Percentiles rank a stretch among this genome's conserved stretches.
phyloP scores from a whole-genome alignment of 164 flowering plant species.

The Buxus sempervirens region DNA sequence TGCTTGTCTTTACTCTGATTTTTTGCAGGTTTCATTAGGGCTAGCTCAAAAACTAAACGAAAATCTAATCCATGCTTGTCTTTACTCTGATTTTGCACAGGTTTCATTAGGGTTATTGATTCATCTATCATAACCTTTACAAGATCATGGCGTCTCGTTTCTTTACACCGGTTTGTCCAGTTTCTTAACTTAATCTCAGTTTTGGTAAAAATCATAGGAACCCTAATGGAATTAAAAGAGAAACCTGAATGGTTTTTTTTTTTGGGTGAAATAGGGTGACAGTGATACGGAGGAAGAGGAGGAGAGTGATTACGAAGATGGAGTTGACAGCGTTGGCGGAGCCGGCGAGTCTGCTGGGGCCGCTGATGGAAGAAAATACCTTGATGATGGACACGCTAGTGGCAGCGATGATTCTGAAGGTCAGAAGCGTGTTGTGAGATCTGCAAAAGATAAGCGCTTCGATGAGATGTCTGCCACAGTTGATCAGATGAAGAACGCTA shows the following conservation, averaged over 20 bases:
- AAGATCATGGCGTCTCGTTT: constrained; percentile 40
- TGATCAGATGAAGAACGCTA: constrained; percentile 88
- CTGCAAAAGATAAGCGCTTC: constrained; percentile 80
- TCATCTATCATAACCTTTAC: not conserved
- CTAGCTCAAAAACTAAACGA: no score
- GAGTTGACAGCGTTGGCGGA: constrained; percentile 17
- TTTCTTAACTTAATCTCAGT: not conserved
- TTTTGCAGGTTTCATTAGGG: not conserved
- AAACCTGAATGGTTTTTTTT: not conserved
- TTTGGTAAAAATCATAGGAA: not conserved
- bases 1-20: no score
- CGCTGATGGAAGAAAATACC: constrained; percentile 42
- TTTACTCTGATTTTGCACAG: no score
- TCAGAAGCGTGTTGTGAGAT: constrained; percentile 61
- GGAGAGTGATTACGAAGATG: constrained; percentile 37
- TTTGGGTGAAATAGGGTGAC: constrained; percentile 32
- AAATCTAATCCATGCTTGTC: no score
- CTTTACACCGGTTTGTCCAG: constrained; percentile 36
- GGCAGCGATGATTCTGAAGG: constrained; percentile 71
- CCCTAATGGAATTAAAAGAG: no score
- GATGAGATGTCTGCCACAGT: constrained; percentile 70
- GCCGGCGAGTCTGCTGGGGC: constrained; percentile 27
- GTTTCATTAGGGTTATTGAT: not conserved
- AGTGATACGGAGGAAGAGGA: constrained; percentile 58
- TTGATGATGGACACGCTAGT: constrained; percentile 30